Evolutionary conservation across 257 asterid species (phyloP).

Genomic region (Scutellaria baicalensis): DNA sequence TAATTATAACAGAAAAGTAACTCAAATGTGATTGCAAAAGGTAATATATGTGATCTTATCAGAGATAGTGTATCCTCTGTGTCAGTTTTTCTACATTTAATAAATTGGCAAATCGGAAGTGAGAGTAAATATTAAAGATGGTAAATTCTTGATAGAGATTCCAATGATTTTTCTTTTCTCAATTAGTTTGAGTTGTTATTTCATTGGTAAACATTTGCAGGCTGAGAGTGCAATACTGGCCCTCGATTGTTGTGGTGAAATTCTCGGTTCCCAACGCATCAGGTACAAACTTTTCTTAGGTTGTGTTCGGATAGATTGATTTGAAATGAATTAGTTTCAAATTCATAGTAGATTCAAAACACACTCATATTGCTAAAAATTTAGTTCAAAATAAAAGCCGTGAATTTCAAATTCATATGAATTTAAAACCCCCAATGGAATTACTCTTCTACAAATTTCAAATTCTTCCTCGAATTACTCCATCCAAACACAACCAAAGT

Average conservation of each 20-base stretch:
- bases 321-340: too few species aligned
- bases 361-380: too few species aligned
- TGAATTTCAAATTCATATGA: too few species aligned
- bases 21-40: background rate
- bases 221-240: constrained; percentile 90
- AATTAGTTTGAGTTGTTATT: background rate
- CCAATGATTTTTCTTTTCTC: background rate
- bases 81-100: background rate
- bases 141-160: background rate
- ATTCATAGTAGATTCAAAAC: too few species aligned
- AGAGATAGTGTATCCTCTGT: background rate
- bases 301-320: too few species aligned
- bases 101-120: background rate
- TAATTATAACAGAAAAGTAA: background rate
- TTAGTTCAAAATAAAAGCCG: too few species aligned
- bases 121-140: background rate
- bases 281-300: constrained; percentile 33
- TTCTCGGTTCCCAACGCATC: constrained; percentile 73
- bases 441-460: too few species aligned
- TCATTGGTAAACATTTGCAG: constrained; percentile 27
- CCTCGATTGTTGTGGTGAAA: constrained; percentile 76
- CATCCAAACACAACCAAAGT: background rate
- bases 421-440: too few species aligned
- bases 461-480: too few species aligned
- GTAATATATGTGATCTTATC: background rate